Conservation (phyloP, 2,329 filamentous ascomycete species). For the Neoarthrinium moseri region DNA sequence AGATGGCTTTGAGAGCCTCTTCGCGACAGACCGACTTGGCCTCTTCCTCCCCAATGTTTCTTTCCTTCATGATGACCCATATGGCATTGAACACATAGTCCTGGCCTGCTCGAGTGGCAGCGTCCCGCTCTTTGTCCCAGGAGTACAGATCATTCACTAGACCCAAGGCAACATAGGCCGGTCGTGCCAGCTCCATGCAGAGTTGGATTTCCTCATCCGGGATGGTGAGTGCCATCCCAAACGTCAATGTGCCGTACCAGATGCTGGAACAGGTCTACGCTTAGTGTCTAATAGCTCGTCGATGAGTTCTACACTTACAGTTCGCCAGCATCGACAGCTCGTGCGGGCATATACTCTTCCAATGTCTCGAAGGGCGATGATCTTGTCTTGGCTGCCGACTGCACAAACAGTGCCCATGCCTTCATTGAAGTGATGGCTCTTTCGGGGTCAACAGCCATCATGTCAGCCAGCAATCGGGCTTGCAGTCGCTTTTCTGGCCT, state of each 20-base stretch:
- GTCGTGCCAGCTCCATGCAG: constrained; percentile 23
- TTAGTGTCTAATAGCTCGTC: background rate
- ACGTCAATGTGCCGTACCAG: constrained; percentile 34
- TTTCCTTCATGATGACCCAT: constrained; percentile 38
- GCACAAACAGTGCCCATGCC: constrained; percentile 20
- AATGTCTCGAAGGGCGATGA: constrained; percentile 16
- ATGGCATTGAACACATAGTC: constrained; percentile 35
- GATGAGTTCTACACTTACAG: constrained; percentile 15
- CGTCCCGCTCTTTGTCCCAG: constrained; percentile 32
- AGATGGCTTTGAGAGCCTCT: constrained; percentile 8
- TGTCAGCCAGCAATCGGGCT: constrained; percentile 22
- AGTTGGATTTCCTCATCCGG: constrained; percentile 31
- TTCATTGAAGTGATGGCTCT: constrained; percentile 20
- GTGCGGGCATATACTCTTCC: constrained; percentile 24
- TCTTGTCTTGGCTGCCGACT: constrained; percentile 11
- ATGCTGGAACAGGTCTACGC: constrained; percentile 20
- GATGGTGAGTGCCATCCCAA: constrained; percentile 34
- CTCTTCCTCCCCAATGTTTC: constrained; percentile 18
- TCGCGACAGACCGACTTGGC: constrained; percentile 14
- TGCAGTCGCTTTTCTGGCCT: constrained; percentile 20
- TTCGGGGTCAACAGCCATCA: constrained; percentile 22
- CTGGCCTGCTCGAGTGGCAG: constrained; percentile 20
- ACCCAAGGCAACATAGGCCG: constrained; percentile 27
- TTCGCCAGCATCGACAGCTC: constrained; percentile 23
- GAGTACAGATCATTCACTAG: constrained; percentile 40